phyloP scores from a whole-genome alignment of 768 basidiomycete genomes.

The Holtermannia corniformis region DNA sequence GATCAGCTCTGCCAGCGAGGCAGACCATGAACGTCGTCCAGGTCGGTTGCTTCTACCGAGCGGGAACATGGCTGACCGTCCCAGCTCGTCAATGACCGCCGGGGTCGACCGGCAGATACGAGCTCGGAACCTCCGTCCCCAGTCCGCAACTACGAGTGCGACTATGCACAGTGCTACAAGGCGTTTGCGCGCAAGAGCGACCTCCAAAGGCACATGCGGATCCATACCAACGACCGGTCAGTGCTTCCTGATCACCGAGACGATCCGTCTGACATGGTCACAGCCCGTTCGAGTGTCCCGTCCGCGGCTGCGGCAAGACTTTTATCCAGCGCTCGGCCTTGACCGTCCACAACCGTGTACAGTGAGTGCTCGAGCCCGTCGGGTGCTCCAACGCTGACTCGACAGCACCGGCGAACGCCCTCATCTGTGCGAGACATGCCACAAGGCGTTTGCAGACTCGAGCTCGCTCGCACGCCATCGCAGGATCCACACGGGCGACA shows the following conservation, averaged over 20 bases:
- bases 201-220: conserved; percentile 42
- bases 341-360: conserved; percentile 39
- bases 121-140: conserved; percentile 17
- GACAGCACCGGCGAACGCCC: conserved; percentile 43
- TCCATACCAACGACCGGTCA: conserved; percentile 45
- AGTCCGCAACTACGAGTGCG: conserved; percentile 32
- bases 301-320: conserved; percentile 28
- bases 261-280: not conserved
- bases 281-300: conserved; percentile 34
- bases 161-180: conserved; percentile 34
- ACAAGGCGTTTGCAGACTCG: conserved; percentile 41
- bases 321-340: conserved; percentile 37
- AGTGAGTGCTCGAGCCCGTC: no score
- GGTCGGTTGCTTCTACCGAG: no score
- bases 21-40: no score
- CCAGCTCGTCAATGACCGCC: conserved; percentile 32
- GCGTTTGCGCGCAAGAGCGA: conserved; percentile 43
- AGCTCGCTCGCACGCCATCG: conserved; percentile 42
- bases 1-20: no score
- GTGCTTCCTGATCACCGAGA: conserved; percentile 7
- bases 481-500: conserved; percentile 38
- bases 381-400: not conserved
- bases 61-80: not conserved
- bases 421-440: conserved; percentile 40
- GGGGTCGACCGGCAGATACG: conserved; percentile 21